Percentiles rank a stretch among this genome's conserved stretches.
Conservation (phyloP, 2,329 filamentous ascomycete genomes). For the Phaeoacremonium minimum region DNA sequence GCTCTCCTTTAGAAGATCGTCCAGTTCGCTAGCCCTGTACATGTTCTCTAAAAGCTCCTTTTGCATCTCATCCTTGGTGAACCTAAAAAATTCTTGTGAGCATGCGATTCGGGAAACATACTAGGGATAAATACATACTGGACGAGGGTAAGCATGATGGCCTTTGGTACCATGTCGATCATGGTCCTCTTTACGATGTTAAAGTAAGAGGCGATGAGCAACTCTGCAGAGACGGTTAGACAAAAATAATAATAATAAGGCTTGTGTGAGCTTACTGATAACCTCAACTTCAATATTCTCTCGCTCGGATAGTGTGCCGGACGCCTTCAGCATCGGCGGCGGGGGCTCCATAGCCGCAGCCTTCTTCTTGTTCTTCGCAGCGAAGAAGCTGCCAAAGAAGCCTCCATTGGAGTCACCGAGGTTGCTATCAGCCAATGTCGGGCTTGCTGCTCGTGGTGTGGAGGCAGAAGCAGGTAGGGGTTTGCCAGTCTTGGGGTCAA, state of each 20-base stretch:
- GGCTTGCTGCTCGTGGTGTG: conserved; percentile 71
- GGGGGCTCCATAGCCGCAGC: conserved; percentile 99
- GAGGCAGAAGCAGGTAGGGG: conserved; percentile 69
- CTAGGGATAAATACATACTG: no score
- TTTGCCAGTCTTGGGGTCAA: conserved; percentile 98
- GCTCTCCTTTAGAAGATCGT: conserved; percentile 94
- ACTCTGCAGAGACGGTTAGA: conserved; percentile 49
- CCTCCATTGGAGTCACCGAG: conserved; percentile 56
- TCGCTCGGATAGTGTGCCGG: conserved; percentile 87
- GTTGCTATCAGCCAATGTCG: conserved; percentile 54
- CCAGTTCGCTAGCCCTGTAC: conserved; percentile 86
- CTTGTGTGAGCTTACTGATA: conserved; percentile 68
- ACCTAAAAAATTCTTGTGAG: conserved; percentile 48
- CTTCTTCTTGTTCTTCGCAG: conserved; percentile 99
- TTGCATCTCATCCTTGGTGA: conserved; percentile 98
- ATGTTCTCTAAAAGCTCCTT: conserved; percentile 94
- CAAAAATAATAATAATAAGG: neutral
- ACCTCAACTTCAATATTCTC: conserved; percentile 96
- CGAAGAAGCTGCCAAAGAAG: conserved; percentile 98
- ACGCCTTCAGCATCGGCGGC: conserved; percentile 88
- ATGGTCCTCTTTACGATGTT: conserved; percentile 98
- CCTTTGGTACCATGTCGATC: conserved; percentile 99
- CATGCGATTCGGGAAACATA: no score
- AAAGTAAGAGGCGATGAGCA: conserved; percentile 94
- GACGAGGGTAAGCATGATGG: conserved; percentile 95